These are phyloP conservation scores for Pseudoscleropodium purum DNA, from an alignment of 225 moss, liverwort and hornwort species.

Conservation along the genomic window DNA sequence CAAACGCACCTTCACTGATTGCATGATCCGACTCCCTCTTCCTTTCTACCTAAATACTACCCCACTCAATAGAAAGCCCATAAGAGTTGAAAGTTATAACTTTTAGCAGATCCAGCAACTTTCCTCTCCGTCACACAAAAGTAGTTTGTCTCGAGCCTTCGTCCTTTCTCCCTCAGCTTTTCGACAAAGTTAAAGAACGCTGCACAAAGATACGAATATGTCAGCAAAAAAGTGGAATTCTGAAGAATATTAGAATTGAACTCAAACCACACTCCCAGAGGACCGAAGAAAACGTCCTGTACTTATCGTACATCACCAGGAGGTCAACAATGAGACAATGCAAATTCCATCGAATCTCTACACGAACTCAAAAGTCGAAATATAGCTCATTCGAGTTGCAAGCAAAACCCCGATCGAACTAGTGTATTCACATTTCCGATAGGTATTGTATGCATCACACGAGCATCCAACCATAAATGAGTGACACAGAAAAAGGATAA, in stretches of 20 bases:
- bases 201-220: constrained; percentile 31
- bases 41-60: not conserved
- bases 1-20: constrained; percentile 10
- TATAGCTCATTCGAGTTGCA: not conserved
- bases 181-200: constrained; percentile 66
- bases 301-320: not conserved
- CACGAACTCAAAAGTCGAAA: not conserved
- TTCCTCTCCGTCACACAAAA: not conserved
- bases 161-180: constrained; percentile 57
- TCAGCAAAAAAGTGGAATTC: constrained; percentile 4
- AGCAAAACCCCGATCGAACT: not conserved
- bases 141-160: constrained; percentile 13
- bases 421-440: not conserved
- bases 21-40: not conserved
- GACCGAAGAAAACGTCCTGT: not conserved
- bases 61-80: not conserved
- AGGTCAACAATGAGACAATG: not conserved
- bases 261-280: not conserved
- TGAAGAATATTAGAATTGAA: not conserved
- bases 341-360: not conserved
- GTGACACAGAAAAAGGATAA: not conserved
- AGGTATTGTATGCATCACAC: not conserved
- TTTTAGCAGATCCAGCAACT: constrained; percentile 2
- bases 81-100: not conserved
- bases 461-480: not conserved